Conservation (phyloP, 768 basidiomycete species). For the Suillus weaverae region DNA sequence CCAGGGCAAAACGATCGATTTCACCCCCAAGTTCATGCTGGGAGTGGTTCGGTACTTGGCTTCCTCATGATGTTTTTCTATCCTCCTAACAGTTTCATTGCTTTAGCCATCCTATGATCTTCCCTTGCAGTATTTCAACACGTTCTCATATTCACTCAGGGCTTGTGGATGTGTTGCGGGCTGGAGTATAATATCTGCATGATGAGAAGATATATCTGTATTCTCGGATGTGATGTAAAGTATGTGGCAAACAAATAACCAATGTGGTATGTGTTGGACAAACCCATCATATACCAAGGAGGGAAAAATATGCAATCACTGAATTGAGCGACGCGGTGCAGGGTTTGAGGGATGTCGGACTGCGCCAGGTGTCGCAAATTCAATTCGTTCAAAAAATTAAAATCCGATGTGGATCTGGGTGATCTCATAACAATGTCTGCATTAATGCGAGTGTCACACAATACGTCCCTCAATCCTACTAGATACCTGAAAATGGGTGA, state of each 20-base stretch:
- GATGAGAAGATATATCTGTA: no score
- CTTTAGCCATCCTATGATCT: background rate
- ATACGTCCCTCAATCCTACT: background rate
- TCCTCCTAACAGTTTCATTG: background rate
- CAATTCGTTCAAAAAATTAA: background rate
- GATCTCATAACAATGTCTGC: background rate
- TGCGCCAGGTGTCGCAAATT: background rate
- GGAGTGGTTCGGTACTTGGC: background rate
- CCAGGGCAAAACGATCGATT: constrained; percentile 8
- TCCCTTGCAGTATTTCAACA: background rate
- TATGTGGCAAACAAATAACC: no score
- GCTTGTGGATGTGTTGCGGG: background rate
- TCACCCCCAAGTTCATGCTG: background rate
- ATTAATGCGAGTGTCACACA: background rate
- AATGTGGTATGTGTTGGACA: no score
- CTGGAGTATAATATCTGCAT: background rate
- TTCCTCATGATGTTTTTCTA: background rate
- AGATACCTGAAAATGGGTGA: background rate
- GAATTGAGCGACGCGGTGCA: background rate
- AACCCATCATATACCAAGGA: background rate
- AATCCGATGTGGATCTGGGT: background rate
- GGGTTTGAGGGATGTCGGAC: background rate
- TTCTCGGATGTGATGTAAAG: no score
- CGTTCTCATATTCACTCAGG: background rate
- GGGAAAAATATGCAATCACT: no score